These are phyloP conservation scores for Lactifluus pinguis DNA, from an alignment of 768 basidiomycete genomes.

Conservation along the genomic window DNA sequence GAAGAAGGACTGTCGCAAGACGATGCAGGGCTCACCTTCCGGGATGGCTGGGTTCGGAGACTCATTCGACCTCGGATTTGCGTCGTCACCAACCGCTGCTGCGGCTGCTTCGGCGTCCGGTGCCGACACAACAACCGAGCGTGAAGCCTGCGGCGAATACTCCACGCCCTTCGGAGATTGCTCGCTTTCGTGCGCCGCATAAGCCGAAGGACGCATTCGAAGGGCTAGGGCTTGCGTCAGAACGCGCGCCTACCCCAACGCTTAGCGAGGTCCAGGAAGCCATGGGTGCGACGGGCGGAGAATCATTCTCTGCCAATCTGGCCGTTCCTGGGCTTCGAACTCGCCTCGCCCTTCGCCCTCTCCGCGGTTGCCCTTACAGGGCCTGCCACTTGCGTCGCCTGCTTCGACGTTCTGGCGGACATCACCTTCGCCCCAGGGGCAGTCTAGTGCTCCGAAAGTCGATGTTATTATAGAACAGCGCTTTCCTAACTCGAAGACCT, in stretches of 20 bases:
- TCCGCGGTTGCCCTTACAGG: constrained; percentile 7
- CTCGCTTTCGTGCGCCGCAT: constrained; percentile 8
- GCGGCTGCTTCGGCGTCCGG: neutral
- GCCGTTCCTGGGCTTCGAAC: constrained; percentile 9
- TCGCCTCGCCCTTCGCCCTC: constrained; percentile 17
- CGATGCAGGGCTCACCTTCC: constrained; percentile 2
- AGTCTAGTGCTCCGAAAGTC: constrained; percentile 25
- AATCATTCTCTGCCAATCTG: constrained; percentile 4
- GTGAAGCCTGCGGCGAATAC: constrained; percentile 3
- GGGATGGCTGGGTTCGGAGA: constrained; percentile 48
- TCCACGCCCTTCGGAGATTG: constrained; percentile 4
- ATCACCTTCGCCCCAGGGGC: constrained; percentile 3
- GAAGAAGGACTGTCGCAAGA: constrained; percentile 18
- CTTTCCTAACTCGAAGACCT: constrained; percentile 82
- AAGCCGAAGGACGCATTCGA: constrained; percentile 66
- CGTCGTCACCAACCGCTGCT: constrained; percentile 5
- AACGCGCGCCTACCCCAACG: constrained; percentile 47
- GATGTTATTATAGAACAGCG: constrained; percentile 54
- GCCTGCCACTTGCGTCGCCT: constrained; percentile 13
- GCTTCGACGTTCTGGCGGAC: constrained; percentile 12
- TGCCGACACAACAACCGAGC: neutral
- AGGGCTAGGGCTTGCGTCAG: constrained; percentile 50
- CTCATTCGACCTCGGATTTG: constrained; percentile 33
- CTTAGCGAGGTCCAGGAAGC: constrained; percentile 67
- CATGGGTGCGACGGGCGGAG: constrained; percentile 23